A percentile compares a stretch with the other conserved stretches of the same genome.
Evolutionary conservation across 495 filamentous ascomycete genomes (phyloP).

Genomic region (Neurospora intermedia): DNA sequence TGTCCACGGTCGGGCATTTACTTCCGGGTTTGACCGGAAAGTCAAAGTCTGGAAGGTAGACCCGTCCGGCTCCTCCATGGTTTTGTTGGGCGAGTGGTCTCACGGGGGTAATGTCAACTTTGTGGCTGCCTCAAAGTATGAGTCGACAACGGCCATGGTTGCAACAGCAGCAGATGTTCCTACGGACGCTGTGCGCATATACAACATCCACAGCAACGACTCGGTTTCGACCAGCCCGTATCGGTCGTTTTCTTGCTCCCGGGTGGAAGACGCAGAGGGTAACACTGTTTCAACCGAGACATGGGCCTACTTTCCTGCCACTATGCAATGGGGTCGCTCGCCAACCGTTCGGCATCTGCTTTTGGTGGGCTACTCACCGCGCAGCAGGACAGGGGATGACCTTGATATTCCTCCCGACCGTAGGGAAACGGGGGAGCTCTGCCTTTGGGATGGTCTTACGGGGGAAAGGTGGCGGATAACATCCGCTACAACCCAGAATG

Average conservation of each 20-base stretch:
- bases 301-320: conserved; percentile 57
- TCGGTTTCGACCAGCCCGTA: conserved; percentile 20
- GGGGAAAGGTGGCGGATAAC: conserved; percentile 35
- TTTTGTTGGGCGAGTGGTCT: conserved; percentile 37
- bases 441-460: conserved; percentile 54
- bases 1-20: conserved; percentile 49
- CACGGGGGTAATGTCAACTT: conserved; percentile 64
- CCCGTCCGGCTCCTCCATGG: conserved; percentile 24
- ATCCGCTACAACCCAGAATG: conserved; percentile 50
- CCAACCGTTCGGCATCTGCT: conserved; percentile 44
- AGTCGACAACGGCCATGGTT: conserved; percentile 22
- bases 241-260: conserved; percentile 34
- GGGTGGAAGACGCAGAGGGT: conserved; percentile 33
- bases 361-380: conserved; percentile 66
- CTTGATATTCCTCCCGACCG: conserved; percentile 43
- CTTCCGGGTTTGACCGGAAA: conserved; percentile 69
- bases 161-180: conserved; percentile 43
- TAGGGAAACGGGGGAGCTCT: conserved; percentile 54
- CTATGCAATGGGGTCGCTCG: conserved; percentile 59
- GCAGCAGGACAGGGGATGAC: conserved; percentile 39
- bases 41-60: conserved; percentile 64
- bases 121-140: conserved; percentile 47
- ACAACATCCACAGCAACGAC: conserved; percentile 25
- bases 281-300: conserved; percentile 33
- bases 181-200: conserved; percentile 38